Conservation (phyloP, 768 basidiomycete genomes). For the Artomyces pyxidatus region DNA sequence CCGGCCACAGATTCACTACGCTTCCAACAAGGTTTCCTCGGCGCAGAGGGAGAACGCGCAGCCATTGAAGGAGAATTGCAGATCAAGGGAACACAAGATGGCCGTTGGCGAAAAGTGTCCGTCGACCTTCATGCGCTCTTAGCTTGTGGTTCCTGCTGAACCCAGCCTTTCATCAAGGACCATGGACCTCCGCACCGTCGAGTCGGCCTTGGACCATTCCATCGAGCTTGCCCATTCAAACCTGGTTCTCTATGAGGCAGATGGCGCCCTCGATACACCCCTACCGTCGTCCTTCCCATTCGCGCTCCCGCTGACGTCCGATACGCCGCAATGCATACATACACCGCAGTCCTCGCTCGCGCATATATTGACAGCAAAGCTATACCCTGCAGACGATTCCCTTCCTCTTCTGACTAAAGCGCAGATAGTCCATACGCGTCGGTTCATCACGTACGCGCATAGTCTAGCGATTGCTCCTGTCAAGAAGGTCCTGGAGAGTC, state of each 20-base stretch:
- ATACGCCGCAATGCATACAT: slow-evolving; percentile 78
- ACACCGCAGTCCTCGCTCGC: slow-evolving; percentile 66
- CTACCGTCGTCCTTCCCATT: slow-evolving; percentile 69
- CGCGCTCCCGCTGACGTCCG: slow-evolving; percentile 67
- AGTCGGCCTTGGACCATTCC: slow-evolving; percentile 50
- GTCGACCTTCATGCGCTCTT: slow-evolving; percentile 25
- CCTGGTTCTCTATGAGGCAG: slow-evolving; percentile 44
- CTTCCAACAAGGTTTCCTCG: slow-evolving; percentile 83
- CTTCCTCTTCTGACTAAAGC: slow-evolving; percentile 40
- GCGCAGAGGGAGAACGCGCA: slow-evolving; percentile 74
- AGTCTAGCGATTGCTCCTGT: slow-evolving; percentile 52
- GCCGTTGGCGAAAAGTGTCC: slow-evolving; percentile 64
- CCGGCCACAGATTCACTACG: slow-evolving; percentile 62
- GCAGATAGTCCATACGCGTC: slow-evolving; percentile 60
- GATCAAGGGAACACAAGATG: slow-evolving; percentile 58
- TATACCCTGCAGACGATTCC: slow-evolving; percentile 37
- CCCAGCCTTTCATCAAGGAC: slow-evolving; percentile 34
- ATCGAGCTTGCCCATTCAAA: slow-evolving; percentile 60
- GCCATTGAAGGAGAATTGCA: slow-evolving; percentile 86
- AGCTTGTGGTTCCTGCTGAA: slow-evolving; percentile 10
- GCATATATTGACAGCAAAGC: slow-evolving; percentile 60
- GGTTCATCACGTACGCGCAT: slow-evolving; percentile 62
- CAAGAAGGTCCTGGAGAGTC: slow-evolving; percentile 47
- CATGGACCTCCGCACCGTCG: slow-evolving; percentile 57
- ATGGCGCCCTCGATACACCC: slow-evolving; percentile 25